These are phyloP conservation scores for Coniochaeta ligniaria DNA, from an alignment of 2,329 filamentous ascomycete species.

Conservation along the genomic window DNA sequence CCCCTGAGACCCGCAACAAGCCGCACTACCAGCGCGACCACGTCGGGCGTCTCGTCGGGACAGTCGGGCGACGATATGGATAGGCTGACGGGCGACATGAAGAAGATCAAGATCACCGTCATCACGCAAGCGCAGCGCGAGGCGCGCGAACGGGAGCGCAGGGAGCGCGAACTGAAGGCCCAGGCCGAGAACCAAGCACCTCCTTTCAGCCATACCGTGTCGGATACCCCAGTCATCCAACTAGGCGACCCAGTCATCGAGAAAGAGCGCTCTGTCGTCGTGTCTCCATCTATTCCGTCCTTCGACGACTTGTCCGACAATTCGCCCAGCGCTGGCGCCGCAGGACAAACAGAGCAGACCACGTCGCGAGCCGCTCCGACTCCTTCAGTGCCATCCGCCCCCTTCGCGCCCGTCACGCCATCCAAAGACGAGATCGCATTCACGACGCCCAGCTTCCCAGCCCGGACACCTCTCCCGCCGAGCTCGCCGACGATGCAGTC, in stretches of 20 bases:
- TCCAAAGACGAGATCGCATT: not conserved
- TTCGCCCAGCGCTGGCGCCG: not conserved
- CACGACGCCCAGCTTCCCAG: conserved; percentile 6
- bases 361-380: not conserved
- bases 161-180: conserved; percentile 11
- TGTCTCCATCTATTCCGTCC: not conserved
- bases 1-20: conserved; percentile 6
- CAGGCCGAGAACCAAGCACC: conserved; percentile 3
- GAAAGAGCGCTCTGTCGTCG: not conserved
- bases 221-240: not conserved
- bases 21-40: conserved; percentile 2
- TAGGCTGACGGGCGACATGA: conserved; percentile 50
- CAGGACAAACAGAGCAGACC: not conserved
- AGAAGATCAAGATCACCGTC: conserved; percentile 56
- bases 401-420: not conserved
- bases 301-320: not conserved
- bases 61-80: conserved; percentile 38
- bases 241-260: not conserved
- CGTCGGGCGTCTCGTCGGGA: not conserved
- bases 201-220: not conserved
- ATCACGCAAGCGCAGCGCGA: conserved; percentile 53
- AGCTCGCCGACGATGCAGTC: conserved; percentile 5
- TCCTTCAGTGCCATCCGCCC: not conserved
- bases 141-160: conserved; percentile 31
- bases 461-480: conserved; percentile 6